Percentiles rank a stretch among this genome's conserved stretches.
Evolutionary conservation across 176 grass and related monocot genomes (phyloP).

Genomic region (Carex kokanica): DNA sequence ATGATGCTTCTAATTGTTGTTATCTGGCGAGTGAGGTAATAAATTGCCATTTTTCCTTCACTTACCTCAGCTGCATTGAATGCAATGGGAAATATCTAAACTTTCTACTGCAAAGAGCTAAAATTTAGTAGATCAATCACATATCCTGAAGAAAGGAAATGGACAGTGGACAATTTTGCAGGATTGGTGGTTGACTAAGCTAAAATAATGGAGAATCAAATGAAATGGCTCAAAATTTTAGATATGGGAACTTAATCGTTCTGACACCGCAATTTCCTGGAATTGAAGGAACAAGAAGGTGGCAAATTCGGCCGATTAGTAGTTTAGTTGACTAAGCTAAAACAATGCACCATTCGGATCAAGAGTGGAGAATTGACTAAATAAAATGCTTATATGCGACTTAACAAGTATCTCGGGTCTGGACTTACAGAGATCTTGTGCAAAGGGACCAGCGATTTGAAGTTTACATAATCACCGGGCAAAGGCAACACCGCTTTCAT

Average conservation of each 20-base stretch:
- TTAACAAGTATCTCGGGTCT: neutral
- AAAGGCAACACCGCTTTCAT: slow-evolving; percentile 28
- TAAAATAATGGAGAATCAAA: neutral
- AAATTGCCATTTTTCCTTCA: neutral
- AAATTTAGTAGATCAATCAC: slow-evolving; percentile 18
- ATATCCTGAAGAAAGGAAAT: neutral
- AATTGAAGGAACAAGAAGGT: slow-evolving; percentile 10
- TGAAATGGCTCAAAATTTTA: neutral
- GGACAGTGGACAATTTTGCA: neutral
- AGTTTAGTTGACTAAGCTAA: neutral
- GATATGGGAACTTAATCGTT: neutral
- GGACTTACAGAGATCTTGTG: slow-evolving; percentile 89
- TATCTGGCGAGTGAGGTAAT: neutral
- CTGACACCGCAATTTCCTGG: neutral
- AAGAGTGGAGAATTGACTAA: neutral
- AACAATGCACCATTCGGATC: slow-evolving; percentile 5
- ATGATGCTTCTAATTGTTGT: neutral
- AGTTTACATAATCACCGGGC: slow-evolving; percentile 85
- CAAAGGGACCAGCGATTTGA: slow-evolving; percentile 91
- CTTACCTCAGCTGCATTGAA: neutral
- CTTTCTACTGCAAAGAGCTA: neutral
- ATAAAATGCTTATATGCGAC: neutral
- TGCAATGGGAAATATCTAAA: neutral
- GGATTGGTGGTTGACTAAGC: neutral
- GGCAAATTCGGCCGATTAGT: neutral